Evolutionary conservation across 768 basidiomycete species (phyloP).

Genomic region (Lentinula guzmanii): DNA sequence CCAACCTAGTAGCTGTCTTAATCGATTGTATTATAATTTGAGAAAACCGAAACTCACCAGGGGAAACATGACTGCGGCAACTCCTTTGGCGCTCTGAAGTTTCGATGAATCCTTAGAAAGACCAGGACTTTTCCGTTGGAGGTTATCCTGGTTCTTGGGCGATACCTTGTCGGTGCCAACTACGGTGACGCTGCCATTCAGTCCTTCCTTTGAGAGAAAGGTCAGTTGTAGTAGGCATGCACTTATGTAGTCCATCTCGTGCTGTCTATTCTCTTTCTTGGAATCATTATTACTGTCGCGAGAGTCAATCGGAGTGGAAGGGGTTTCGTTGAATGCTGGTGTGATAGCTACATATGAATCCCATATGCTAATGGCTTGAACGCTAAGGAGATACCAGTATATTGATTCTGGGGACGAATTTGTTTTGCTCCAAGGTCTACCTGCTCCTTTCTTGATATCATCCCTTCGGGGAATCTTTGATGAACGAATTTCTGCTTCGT

Average conservation of each 20-base stretch:
- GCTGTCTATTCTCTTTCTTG: conserved; percentile 22
- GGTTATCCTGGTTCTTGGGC: not conserved
- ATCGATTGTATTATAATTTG: not conserved
- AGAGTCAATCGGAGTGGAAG: not conserved
- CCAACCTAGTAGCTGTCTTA: conserved; percentile 38
- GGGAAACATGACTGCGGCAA: conserved; percentile 26
- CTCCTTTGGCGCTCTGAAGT: not conserved
- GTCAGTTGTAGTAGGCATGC: conserved; percentile 54
- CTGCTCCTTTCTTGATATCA: not conserved
- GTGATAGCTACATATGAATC: conserved; percentile 25
- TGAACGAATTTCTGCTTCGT: not conserved
- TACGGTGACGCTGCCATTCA: conserved; percentile 27
- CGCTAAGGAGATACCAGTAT: conserved; percentile 41
- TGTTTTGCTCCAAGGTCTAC: not conserved
- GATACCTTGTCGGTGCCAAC: not conserved
- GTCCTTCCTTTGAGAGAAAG: conserved; percentile 48
- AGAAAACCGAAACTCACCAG: conserved; percentile 25
- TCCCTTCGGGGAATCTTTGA: not conserved
- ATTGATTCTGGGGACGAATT: conserved; percentile 9
- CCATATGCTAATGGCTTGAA: conserved; percentile 37
- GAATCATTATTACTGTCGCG: not conserved
- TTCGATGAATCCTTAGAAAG: not conserved
- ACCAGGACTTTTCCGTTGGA: not conserved
- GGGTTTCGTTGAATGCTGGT: not conserved
- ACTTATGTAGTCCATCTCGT: conserved; percentile 53